phyloP scores from a whole-genome alignment of 1,284 basidiomycete genomes.

The Cryptococcus wingfieldii region DNA sequence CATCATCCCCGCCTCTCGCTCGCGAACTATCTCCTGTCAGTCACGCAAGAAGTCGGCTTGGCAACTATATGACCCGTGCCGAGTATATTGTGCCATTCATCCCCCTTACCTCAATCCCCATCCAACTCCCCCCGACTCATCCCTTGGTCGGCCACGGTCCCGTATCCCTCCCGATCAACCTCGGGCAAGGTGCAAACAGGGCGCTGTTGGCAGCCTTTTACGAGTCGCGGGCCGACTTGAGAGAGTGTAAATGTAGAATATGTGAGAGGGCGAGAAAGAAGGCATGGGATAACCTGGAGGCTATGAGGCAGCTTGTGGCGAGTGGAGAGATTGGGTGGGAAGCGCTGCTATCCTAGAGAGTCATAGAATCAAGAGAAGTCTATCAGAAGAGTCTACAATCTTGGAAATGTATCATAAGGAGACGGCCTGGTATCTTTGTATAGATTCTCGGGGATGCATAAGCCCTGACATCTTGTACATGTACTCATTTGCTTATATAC shows the following conservation, averaged over 20 bases:
- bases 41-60: not conserved
- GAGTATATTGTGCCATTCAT: conserved; percentile 1
- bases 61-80: not conserved
- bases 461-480: too few relatives aligned
- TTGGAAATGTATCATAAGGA: too few relatives aligned
- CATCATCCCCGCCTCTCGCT: not conserved
- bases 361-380: too few relatives aligned
- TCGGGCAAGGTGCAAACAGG: conserved; percentile 2
- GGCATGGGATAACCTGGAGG: not conserved
- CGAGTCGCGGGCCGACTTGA: conserved; percentile 1
- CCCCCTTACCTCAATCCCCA: not conserved
- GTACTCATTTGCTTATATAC: too few relatives aligned
- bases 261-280: conserved; percentile 16
- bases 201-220: conserved; percentile 5
- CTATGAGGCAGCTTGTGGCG: not conserved
- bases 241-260: conserved; percentile 17
- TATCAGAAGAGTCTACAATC: too few relatives aligned
- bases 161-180: not conserved
- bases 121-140: not conserved
- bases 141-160: not conserved
- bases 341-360: not conserved
- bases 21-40: not conserved
- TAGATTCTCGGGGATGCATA: too few relatives aligned
- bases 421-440: too few relatives aligned
- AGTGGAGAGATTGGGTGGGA: not conserved